Evolutionary conservation across 768 basidiomycete genomes (phyloP).

Genomic region (Tricholoma furcatifolium): DNA sequence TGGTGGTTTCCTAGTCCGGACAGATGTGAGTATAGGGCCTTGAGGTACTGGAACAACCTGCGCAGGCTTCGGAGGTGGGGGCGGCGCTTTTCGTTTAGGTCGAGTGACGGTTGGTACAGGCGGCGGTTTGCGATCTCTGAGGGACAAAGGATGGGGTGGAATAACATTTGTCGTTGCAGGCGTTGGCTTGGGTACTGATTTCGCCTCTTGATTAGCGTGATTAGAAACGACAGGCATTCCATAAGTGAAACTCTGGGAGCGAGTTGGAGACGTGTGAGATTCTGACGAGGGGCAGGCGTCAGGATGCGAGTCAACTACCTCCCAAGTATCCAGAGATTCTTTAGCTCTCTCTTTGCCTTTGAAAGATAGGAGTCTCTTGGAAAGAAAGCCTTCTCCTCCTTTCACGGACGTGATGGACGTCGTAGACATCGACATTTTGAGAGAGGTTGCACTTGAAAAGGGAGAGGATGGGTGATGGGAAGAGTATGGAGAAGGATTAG

Average conservation of each 20-base stretch:
- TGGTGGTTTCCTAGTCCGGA: constrained; percentile 28
- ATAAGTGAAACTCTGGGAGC: constrained; percentile 27
- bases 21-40: constrained; percentile 29
- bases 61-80: constrained; percentile 17
- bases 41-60: constrained; percentile 13
- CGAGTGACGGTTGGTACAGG: constrained; percentile 25
- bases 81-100: constrained; percentile 19
- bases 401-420: constrained; percentile 34
- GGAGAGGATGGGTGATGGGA: constrained; percentile 31
- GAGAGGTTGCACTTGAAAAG: constrained; percentile 47
- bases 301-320: constrained; percentile 35
- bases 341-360: constrained; percentile 40
- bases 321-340: constrained; percentile 44
- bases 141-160: constrained; percentile 17
- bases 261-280: constrained; percentile 24
- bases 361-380: constrained; percentile 35
- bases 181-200: constrained; percentile 4
- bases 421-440: constrained; percentile 33
- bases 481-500: constrained; percentile 39
- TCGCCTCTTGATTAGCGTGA: constrained; percentile 5
- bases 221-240: constrained; percentile 16
- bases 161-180: constrained; percentile 6
- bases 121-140: constrained; percentile 27
- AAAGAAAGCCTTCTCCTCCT: constrained; percentile 30
- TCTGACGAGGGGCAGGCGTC: constrained; percentile 23